phyloP scores from a whole-genome alignment of 2,329 filamentous ascomycete genomes.

The Pseudogymnoascus sp. region DNA sequence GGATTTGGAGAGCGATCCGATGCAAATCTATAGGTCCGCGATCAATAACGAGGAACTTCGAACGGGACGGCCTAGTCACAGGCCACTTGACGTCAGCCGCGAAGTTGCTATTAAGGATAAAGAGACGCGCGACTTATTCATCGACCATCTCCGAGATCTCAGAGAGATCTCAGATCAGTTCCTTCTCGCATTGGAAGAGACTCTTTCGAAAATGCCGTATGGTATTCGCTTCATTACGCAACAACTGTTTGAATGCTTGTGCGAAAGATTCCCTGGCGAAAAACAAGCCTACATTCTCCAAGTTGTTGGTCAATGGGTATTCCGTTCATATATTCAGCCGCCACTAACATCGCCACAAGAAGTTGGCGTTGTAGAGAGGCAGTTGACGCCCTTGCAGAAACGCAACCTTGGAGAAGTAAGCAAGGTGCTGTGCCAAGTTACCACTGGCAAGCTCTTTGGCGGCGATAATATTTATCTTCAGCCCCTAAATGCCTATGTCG shows the following conservation, averaged over 20 bases:
- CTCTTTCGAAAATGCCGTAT: constrained; percentile 83
- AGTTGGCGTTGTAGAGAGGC: constrained; percentile 84
- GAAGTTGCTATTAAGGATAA: constrained; percentile 94
- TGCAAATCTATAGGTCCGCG: constrained; percentile 91
- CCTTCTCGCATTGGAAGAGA: constrained; percentile 72
- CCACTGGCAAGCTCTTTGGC: constrained; percentile 81
- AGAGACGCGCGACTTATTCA: constrained; percentile 87
- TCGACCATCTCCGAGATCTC: constrained; percentile 87
- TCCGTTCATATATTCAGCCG: constrained; percentile 88
- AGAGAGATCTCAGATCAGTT: constrained; percentile 92
- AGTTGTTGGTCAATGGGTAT: constrained; percentile 82
- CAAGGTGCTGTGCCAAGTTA: constrained; percentile 85
- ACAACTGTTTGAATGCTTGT: constrained; percentile 74
- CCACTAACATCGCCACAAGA: constrained; percentile 85
- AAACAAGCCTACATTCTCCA: constrained; percentile 71
- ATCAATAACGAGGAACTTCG: constrained; percentile 97
- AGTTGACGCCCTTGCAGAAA: constrained; percentile 84
- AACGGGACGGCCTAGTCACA: constrained; percentile 74
- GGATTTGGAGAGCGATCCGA: constrained; percentile 91
- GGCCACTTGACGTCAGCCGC: constrained; percentile 76
- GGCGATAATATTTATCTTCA: constrained; percentile 94
- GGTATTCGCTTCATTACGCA: constrained; percentile 82
- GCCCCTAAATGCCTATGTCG: constrained; percentile 85
- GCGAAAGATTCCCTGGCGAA: constrained; percentile 71
- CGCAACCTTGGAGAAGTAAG: constrained; percentile 83